Conservation (phyloP, 305 asterid genomes). For the Euphrasia arctica region DNA sequence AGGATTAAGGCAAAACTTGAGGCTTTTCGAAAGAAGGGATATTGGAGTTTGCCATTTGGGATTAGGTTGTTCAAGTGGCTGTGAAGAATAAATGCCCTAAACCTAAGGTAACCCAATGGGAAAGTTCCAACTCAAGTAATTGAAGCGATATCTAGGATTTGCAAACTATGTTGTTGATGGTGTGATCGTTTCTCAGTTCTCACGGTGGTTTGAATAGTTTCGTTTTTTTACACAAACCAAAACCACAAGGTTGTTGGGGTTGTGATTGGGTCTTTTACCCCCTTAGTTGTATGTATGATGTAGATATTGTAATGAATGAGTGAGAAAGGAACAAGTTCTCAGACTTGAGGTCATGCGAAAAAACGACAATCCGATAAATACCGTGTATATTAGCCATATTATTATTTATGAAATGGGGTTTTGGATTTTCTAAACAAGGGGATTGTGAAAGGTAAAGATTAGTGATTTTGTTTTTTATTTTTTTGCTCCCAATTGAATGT, state of each 20-base stretch:
- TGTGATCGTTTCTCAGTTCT: conserved; percentile 22
- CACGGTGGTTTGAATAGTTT: conserved; percentile 27
- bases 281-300: conserved; percentile 32
- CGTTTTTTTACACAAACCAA: conserved; percentile 19
- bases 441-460: no score
- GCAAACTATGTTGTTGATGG: conserved; percentile 23
- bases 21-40: conserved; percentile 25
- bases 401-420: no score
- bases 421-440: no score
- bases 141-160: conserved; percentile 32
- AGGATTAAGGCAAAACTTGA: conserved; percentile 26
- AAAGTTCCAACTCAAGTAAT: conserved; percentile 34
- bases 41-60: conserved; percentile 47
- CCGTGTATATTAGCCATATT: no score
- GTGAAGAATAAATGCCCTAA: conserved; percentile 56
- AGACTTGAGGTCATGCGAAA: no score
- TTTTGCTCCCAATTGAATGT: no score
- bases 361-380: no score
- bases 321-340: not conserved
- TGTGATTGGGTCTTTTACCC: conserved; percentile 32
- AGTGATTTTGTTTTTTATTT: no score
- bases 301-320: conserved; percentile 33
- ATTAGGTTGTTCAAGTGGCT: conserved; percentile 65
- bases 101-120: conserved; percentile 55
- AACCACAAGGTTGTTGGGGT: conserved; percentile 30